These are phyloP conservation scores for Mycosphaerella arachidis DNA, from an alignment of 2,329 filamentous ascomycete species.

Conservation along the genomic window DNA sequence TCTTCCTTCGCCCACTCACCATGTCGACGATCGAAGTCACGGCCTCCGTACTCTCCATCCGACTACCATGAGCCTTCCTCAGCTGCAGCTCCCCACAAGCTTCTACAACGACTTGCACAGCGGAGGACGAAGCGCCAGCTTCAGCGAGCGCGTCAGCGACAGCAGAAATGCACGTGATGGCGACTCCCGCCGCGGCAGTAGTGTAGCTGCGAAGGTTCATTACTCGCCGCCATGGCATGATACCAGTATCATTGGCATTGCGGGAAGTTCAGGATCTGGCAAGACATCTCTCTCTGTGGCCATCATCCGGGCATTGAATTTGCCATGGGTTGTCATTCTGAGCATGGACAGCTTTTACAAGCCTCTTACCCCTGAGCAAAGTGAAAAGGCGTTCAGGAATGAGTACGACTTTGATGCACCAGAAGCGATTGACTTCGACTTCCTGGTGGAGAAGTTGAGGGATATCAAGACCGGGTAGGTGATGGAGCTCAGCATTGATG, in stretches of 20 bases:
- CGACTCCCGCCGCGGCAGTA: slow-evolving; percentile 1
- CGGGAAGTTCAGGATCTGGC: slow-evolving; percentile 88
- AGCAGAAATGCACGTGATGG: slow-evolving; percentile 2
- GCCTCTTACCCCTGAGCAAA: slow-evolving; percentile 72
- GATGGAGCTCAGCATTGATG: neutral
- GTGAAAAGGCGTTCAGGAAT: slow-evolving; percentile 75
- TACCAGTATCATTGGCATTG: slow-evolving; percentile 92
- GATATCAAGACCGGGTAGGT: slow-evolving; percentile 86
- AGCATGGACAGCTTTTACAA: slow-evolving; percentile 99
- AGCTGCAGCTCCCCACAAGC: slow-evolving; percentile 25
- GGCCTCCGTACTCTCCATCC: slow-evolving; percentile 26
- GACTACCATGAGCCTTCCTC: slow-evolving; percentile 28
- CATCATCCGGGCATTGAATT: slow-evolving; percentile 81
- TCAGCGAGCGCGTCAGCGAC: neutral
- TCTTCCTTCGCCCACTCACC: slow-evolving; percentile 7
- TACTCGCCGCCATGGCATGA: slow-evolving; percentile 96
- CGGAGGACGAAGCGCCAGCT: slow-evolving; percentile 3
- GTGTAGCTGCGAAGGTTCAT: slow-evolving; percentile 48
- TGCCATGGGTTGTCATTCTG: slow-evolving; percentile 97
- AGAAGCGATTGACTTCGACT: slow-evolving; percentile 90
- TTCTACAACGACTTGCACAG: slow-evolving; percentile 18
- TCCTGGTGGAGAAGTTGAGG: slow-evolving; percentile 69
- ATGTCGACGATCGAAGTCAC: slow-evolving; percentile 29
- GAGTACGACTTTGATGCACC: slow-evolving; percentile 96
- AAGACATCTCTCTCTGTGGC: slow-evolving; percentile 93